Percentiles rank a stretch among this genome's conserved stretches.
phyloP scores from a whole-genome alignment of 1,284 basidiomycete genomes.

The Dichomitus squalens region DNA sequence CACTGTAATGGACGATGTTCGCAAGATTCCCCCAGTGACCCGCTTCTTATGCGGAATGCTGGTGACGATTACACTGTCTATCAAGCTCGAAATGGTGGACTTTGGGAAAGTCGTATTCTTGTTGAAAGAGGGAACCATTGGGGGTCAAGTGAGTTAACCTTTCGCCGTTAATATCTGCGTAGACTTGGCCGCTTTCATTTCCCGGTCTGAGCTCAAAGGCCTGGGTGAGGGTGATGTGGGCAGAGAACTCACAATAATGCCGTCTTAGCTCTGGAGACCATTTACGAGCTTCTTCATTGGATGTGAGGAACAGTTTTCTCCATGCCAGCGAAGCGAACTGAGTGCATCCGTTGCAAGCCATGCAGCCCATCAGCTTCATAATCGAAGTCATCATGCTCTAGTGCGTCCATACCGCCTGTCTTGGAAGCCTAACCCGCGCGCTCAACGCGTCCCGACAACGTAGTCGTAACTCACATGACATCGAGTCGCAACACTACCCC shows the following conservation, averaged over 20 bases:
- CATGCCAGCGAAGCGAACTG: constrained; percentile 40
- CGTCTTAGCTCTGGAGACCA: constrained; percentile 70
- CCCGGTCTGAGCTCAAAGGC: too few species aligned
- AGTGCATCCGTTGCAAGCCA: not conserved
- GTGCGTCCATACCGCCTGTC: constrained; percentile 37
- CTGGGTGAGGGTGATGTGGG: not conserved
- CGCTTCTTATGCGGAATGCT: constrained; percentile 69
- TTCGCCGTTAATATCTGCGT: too few species aligned
- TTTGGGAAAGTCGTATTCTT: constrained; percentile 62
- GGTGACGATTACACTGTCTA: constrained; percentile 62
- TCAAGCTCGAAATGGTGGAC: constrained; percentile 58
- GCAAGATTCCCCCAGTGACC: constrained; percentile 87
- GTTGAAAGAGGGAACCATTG: constrained; percentile 45
- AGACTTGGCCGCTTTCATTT: too few species aligned
- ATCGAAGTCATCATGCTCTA: constrained; percentile 82
- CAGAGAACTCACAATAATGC: not conserved
- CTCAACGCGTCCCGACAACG: not conserved
- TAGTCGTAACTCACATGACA: constrained; percentile 64
- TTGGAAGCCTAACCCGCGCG: not conserved
- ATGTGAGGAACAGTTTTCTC: constrained; percentile 42
- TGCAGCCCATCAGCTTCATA: constrained; percentile 51
- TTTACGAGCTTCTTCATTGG: constrained; percentile 81
- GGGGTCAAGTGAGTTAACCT: constrained; percentile 51
- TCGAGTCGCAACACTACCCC: constrained; percentile 66
- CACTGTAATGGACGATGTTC: constrained; percentile 54